These are phyloP conservation scores for Coniella vitis DNA, from an alignment of 2,329 filamentous ascomycete genomes.

Conservation along the genomic window DNA sequence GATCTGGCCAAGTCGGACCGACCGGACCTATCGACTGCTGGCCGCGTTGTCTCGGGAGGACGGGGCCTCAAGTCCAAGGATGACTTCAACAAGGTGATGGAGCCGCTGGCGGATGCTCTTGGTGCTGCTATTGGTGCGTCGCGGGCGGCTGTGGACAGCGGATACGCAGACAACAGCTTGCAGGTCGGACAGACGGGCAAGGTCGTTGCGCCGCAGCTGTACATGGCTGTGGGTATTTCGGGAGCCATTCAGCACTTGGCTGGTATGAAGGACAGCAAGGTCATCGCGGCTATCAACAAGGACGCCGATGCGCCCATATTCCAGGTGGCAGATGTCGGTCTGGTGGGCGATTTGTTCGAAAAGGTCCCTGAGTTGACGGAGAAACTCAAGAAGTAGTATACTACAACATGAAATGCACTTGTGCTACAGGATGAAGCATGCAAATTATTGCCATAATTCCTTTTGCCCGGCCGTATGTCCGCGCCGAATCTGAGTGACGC, in stretches of 20 bases:
- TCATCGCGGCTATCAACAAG: constrained; percentile 98
- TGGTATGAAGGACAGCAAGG: constrained; percentile 99
- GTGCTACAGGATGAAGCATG: too few species aligned
- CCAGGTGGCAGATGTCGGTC: constrained; percentile 91
- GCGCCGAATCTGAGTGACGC: too few species aligned
- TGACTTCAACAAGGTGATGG: constrained; percentile 89
- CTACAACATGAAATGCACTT: too few species aligned
- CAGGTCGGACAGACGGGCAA: constrained; percentile 99
- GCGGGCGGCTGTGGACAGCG: constrained; percentile 90
- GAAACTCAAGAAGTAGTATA: constrained; percentile 72
- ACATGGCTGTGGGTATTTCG: constrained; percentile 91
- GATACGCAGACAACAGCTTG: constrained; percentile 95
- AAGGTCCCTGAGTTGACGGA: constrained; percentile 93
- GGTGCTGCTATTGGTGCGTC: constrained; percentile 95
- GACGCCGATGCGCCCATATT: constrained; percentile 96
- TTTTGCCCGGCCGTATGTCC: too few species aligned
- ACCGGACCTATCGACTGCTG: constrained; percentile 85
- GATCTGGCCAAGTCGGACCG: constrained; percentile 89
- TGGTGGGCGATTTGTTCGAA: constrained; percentile 93
- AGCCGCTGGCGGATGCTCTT: constrained; percentile 83
- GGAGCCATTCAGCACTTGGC: constrained; percentile 97
- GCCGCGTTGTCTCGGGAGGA: constrained; percentile 85
- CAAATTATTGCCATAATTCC: too few species aligned
- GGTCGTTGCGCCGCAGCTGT: constrained; percentile 93
- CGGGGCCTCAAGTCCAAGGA: constrained; percentile 96